Evolutionary conservation across 1,139 yeast species (phyloP).

Genomic region (Hanseniaspora gamundiae): DNA sequence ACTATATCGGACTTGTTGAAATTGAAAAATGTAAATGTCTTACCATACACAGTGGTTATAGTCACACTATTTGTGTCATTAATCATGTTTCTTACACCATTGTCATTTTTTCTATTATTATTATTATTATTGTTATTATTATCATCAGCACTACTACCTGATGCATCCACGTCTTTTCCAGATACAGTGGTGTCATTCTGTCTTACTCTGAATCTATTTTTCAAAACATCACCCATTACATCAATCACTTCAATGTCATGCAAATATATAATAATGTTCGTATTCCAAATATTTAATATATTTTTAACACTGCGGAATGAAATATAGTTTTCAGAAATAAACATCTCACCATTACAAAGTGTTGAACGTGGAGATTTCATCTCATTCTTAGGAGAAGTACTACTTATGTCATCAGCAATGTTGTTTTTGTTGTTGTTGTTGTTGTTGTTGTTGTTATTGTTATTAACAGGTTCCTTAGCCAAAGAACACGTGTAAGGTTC

Average conservation of each 20-base stretch:
- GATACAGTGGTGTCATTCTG: slow-evolving; percentile 3
- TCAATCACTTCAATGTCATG: slow-evolving; percentile 65
- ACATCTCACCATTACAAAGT: slow-evolving; percentile 56
- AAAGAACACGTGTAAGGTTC: slow-evolving; percentile 88
- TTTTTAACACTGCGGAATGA: slow-evolving; percentile 75
- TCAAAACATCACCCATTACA: slow-evolving; percentile 5
- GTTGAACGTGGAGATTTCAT: neutral
- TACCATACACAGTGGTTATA: slow-evolving; percentile 7
- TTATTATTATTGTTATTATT: slow-evolving; percentile 2
- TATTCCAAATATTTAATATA: slow-evolving; percentile 75
- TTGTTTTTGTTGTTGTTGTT: neutral
- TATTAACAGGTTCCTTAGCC: slow-evolving; percentile 43
- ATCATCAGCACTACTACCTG: neutral
- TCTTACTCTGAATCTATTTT: slow-evolving; percentile 6
- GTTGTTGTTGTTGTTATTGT: neutral
- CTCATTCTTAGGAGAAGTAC: neutral
- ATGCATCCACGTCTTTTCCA: neutral
- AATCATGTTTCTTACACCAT: too few relatives aligned
- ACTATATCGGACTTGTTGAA: slow-evolving; percentile 3
- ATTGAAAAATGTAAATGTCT: slow-evolving; percentile 6
- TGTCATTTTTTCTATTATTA: too few relatives aligned
- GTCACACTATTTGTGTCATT: slow-evolving; percentile 1
- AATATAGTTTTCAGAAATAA: slow-evolving; percentile 65
- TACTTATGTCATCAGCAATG: neutral
- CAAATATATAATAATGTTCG: slow-evolving; percentile 61